Conservation (phyloP, 2,329 filamentous ascomycete genomes). For the Plectosphaerella sp. region DNA sequence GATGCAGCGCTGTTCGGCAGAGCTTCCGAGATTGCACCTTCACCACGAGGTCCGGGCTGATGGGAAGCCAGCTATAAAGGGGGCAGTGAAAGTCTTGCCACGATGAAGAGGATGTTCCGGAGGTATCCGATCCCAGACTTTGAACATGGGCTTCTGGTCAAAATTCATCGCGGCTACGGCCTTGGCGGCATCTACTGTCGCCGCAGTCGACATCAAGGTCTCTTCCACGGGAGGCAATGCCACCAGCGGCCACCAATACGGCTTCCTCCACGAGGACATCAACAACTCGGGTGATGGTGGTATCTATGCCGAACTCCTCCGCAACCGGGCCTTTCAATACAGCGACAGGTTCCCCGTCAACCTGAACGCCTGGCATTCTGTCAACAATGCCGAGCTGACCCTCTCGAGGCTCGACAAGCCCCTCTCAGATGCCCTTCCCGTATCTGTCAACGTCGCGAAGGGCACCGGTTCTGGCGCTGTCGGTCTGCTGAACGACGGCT, state of each 20-base stretch:
- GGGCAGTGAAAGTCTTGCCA: no score
- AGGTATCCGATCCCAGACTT: no score
- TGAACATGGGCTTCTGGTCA: no score
- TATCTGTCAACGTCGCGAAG: constrained; percentile 42
- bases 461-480: constrained; percentile 24
- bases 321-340: constrained; percentile 66
- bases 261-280: constrained; percentile 51
- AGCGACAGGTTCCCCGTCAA: constrained; percentile 35
- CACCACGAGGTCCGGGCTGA: no score
- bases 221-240: constrained; percentile 32
- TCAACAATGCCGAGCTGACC: constrained; percentile 38
- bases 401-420: constrained; percentile 42
- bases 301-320: constrained; percentile 67
- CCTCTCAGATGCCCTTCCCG: constrained; percentile 46
- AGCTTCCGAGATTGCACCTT: no score
- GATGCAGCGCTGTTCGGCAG: no score
- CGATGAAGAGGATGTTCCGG: no score
- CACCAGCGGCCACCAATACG: constrained; percentile 39
- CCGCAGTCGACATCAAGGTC: constrained; percentile 37
- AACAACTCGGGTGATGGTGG: constrained; percentile 69
- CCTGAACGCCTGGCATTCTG: constrained; percentile 39
- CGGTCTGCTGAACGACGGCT: constrained; percentile 50
- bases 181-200: constrained; percentile 14
- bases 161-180: constrained; percentile 13
- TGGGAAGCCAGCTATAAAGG: no score